These are phyloP conservation scores for Mycena sanguinolenta DNA, from an alignment of 768 basidiomycete species.

Conservation along the genomic window DNA sequence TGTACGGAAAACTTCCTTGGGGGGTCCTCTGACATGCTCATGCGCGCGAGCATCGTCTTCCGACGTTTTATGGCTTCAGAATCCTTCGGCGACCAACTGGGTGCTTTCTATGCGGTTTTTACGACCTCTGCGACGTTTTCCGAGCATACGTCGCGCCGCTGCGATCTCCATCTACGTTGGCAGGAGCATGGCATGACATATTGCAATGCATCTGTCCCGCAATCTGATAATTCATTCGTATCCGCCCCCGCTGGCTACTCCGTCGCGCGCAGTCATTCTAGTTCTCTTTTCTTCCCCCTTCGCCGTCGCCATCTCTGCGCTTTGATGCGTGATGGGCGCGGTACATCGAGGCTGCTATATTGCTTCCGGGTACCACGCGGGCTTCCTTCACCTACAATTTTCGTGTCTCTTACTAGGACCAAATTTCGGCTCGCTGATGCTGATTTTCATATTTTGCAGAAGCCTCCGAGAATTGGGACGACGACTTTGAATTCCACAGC, in stretches of 20 bases:
- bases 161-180: neutral
- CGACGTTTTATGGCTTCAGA: neutral
- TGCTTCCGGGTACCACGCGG: neutral
- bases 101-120: neutral
- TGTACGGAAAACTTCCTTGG: neutral
- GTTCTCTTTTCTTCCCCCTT: neutral
- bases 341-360: neutral
- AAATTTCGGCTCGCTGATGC: neutral
- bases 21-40: neutral
- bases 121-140: neutral
- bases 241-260: neutral
- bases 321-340: conserved; percentile 7
- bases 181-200: neutral
- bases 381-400: neutral
- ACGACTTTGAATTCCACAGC: conserved; percentile 77
- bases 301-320: neutral
- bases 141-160: neutral
- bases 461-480: conserved; percentile 84
- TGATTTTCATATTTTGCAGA: conserved; percentile 41
- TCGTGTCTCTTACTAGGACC: no score
- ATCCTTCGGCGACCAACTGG: neutral
- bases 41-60: neutral
- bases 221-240: neutral
- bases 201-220: no score
- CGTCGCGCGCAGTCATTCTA: no score